These are phyloP conservation scores for Leonotis leonurus DNA, from an alignment of 257 asterid genomes.

Conservation along the genomic window DNA sequence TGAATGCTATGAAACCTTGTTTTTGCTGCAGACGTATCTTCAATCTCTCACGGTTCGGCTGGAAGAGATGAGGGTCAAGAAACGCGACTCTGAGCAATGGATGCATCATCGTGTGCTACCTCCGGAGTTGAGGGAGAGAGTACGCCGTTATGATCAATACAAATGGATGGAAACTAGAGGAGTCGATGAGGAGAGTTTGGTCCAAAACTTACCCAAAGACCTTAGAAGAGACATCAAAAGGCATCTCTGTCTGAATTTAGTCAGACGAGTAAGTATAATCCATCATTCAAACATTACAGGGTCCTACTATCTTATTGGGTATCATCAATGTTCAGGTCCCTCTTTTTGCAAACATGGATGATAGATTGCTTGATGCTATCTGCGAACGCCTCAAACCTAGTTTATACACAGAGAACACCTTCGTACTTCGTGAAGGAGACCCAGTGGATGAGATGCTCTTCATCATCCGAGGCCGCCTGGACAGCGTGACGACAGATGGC, in stretches of 20 bases:
- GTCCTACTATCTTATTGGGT: not conserved
- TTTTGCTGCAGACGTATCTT: slow-evolving; percentile 73
- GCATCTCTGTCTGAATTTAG: slow-evolving; percentile 84
- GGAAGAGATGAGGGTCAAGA: slow-evolving; percentile 92
- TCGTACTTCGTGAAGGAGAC: slow-evolving; percentile 85
- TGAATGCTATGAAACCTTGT: slow-evolving; percentile 5
- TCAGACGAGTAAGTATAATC: slow-evolving; percentile 56
- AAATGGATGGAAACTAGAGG: slow-evolving; percentile 93
- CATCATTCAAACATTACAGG: not conserved
- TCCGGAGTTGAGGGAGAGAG: slow-evolving; percentile 73
- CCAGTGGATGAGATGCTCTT: slow-evolving; percentile 91
- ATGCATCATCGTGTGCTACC: slow-evolving; percentile 98
- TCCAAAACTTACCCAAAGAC: slow-evolving; percentile 79
- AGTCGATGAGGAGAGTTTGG: slow-evolving; percentile 87
- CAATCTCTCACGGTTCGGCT: slow-evolving; percentile 81
- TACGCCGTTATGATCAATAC: slow-evolving; percentile 86
- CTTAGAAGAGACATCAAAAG: slow-evolving; percentile 88
- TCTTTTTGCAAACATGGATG: slow-evolving; percentile 94
- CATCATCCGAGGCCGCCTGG: slow-evolving; percentile 88
- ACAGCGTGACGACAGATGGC: slow-evolving; percentile 94
- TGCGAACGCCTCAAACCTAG: slow-evolving; percentile 96
- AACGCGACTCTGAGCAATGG: slow-evolving; percentile 96
- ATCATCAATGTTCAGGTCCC: slow-evolving; percentile 56
- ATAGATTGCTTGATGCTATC: slow-evolving; percentile 85
- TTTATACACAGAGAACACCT: slow-evolving; percentile 73